Percentiles rank a stretch among this genome's conserved stretches.
Evolutionary conservation across 345 rosid species (phyloP).

Genomic region (Melaleuca quinquenervia): DNA sequence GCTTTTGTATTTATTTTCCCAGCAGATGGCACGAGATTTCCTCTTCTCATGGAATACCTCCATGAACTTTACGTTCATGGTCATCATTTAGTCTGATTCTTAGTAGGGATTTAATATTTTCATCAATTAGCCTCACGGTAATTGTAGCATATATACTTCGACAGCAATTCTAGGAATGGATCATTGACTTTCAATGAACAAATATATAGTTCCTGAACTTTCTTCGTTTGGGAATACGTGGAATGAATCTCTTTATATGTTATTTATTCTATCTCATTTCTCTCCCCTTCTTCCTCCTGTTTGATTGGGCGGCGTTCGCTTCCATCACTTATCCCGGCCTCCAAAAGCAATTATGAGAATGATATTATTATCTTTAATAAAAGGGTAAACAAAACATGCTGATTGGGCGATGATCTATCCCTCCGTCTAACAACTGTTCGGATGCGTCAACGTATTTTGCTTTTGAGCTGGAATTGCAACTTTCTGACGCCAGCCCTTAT

Average conservation of each 20-base stretch:
- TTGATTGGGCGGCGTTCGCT: not conserved
- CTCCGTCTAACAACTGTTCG: not conserved
- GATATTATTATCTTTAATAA: not conserved
- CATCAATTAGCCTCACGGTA: not conserved
- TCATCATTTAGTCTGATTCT: not conserved
- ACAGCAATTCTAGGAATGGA: not conserved
- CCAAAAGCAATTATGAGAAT: not conserved
- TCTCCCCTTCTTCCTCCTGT: not conserved
- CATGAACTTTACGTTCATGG: not conserved
- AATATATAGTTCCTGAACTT: not conserved
- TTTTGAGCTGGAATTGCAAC: constrained; percentile 1
- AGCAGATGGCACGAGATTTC: not conserved
- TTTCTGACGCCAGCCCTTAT: not conserved
- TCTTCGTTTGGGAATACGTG: not conserved
- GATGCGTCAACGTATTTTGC: not conserved
- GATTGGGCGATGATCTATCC: not conserved
- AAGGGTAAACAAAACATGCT: not conserved
- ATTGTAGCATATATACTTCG: not conserved
- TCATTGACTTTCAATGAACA: not conserved
- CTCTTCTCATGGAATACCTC: not conserved
- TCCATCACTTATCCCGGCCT: not conserved
- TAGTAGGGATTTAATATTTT: not conserved
- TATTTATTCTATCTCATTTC: not conserved
- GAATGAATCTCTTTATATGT: not conserved
- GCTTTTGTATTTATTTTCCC: not conserved